Conservation (phyloP, 805 yeast species). For the Saturnispora mendoncae region DNA sequence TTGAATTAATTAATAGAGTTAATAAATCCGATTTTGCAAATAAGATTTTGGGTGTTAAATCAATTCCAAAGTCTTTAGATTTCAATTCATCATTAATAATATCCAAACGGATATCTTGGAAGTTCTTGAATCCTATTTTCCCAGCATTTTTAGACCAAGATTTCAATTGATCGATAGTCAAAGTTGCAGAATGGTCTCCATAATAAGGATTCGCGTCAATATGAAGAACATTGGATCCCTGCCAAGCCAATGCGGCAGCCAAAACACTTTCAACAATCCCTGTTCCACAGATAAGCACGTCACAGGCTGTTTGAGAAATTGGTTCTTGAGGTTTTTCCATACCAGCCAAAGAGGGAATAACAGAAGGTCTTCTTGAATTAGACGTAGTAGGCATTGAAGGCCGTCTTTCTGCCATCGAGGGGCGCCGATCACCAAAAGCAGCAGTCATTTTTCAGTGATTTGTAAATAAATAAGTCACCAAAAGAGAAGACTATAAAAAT, state of each 20-base stretch:
- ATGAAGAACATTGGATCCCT: constrained; percentile 91
- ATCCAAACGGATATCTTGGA: constrained; percentile 62
- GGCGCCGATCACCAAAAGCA: constrained; percentile 62
- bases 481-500: neutral
- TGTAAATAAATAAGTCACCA: neutral
- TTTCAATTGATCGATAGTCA: constrained; percentile 78
- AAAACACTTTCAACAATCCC: constrained; percentile 81
- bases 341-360: constrained; percentile 68
- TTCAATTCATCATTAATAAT: constrained; percentile 52
- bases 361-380: constrained; percentile 27
- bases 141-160: constrained; percentile 62
- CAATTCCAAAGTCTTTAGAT: constrained; percentile 77
- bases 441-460: constrained; percentile 35
- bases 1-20: constrained; percentile 65
- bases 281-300: constrained; percentile 87
- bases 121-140: constrained; percentile 27
- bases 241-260: constrained; percentile 96
- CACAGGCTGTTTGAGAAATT: constrained; percentile 58
- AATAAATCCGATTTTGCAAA: constrained; percentile 88
- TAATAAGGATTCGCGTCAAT: constrained; percentile 78
- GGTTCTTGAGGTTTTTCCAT: constrained; percentile 63
- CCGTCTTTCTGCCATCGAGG: constrained; percentile 37
- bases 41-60: constrained; percentile 75
- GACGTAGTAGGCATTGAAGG: constrained; percentile 23
- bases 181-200: constrained; percentile 81